Base-by-base conservation (phyloP, 2,329 filamentous ascomycete genomes). In the Colletotrichum trifolii region DNA sequence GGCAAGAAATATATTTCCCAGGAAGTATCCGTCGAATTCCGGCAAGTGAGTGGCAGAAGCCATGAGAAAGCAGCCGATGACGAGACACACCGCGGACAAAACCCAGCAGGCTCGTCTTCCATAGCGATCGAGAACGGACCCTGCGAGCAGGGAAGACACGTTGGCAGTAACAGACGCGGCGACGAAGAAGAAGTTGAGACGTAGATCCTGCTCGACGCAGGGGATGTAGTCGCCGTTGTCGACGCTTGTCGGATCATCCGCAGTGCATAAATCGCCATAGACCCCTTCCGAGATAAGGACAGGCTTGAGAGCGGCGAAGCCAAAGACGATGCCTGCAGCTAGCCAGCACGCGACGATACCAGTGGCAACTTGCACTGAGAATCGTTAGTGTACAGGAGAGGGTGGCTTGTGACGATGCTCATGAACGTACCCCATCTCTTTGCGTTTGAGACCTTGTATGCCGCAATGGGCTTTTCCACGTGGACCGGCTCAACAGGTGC, bases 161-260 rank as follows among this genome's bases (percentile, higher is more conserved):
- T 97, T 97, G 40, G 93, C 96, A 6, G 87, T 91, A 9, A 97
- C 93, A 11, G 93, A 94, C 9, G 94, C 94, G 45, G 93, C 86
- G 9, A 93, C 96, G 82, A 97, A 97, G 91, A 97, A 96, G 69
- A 97, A 81, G 75, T 97, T 97, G 58, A 97, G 84, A 61, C 83
- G 83, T 52, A 89, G 85, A 8, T 67, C 65, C 40, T 67, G 65
- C 71, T 87, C 86, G 66, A 81, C 77, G 73, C 77, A 86, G 17
- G 75, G 61, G 3, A 60, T 78, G 40, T 81, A 69, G 5, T 71
- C 70, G 42, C 34, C 72, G 64, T 6, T 70, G 52, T 10, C 61
- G 40, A 11, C 52, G 45, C 5, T 54, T 11, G n/a, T 11, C 8
- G 70, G 67, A 17, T 69, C 72, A 8, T 66, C 35, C 38, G 73